Evolutionary conservation across 768 basidiomycete species (phyloP).

Genomic region (Mycena vulgaris): DNA sequence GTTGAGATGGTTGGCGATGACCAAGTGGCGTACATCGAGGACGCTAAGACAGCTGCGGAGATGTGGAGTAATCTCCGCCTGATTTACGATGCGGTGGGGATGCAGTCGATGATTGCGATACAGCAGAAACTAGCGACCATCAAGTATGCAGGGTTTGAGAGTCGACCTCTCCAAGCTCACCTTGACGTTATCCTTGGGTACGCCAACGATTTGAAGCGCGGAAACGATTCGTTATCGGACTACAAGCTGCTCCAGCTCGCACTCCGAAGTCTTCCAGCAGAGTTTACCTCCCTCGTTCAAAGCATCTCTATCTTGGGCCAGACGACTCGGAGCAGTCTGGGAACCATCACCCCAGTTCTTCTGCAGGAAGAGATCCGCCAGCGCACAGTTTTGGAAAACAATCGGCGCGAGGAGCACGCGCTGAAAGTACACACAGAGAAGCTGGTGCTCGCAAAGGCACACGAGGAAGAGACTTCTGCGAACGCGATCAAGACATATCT

Average conservation of each 20-base stretch:
- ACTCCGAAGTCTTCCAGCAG: no score
- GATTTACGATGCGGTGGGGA: not conserved
- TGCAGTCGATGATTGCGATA: constrained; percentile 8
- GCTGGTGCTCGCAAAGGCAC: no score
- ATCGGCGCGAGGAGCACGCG: no score
- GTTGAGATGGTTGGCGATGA: not conserved
- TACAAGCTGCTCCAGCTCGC: not conserved
- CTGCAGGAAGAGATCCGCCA: no score
- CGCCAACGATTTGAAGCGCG: not conserved
- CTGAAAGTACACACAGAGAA: no score
- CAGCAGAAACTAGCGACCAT: not conserved
- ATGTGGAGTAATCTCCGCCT: not conserved
- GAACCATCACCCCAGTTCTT: no score
- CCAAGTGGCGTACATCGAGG: not conserved
- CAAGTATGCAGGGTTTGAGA: not conserved
- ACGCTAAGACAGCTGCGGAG: not conserved
- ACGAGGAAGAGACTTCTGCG: no score
- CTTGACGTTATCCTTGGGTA: not conserved
- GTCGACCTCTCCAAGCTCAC: not conserved
- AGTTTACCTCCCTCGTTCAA: no score
- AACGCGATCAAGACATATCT: no score
- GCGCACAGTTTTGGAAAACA: no score
- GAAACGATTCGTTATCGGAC: not conserved
- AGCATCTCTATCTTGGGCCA: no score
- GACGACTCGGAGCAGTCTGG: no score